These are phyloP conservation scores for Talaromyces sp. DNA, from an alignment of 2,329 filamentous ascomycete species.

Conservation along the genomic window DNA sequence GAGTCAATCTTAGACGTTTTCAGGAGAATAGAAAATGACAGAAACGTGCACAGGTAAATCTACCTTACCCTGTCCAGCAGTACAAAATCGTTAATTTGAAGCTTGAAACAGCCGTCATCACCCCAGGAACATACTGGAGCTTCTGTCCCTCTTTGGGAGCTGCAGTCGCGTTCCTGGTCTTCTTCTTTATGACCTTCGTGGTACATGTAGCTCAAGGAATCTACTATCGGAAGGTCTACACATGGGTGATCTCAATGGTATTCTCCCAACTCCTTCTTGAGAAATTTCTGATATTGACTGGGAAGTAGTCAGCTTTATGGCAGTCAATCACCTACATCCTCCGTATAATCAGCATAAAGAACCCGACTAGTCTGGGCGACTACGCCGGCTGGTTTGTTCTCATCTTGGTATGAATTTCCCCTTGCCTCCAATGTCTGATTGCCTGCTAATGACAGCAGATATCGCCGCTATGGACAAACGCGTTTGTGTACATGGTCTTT, in stretches of 20 bases:
- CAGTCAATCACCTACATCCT: slow-evolving; percentile 40
- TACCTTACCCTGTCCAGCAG: background rate
- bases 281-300: background rate
- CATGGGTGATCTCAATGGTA: slow-evolving; percentile 15
- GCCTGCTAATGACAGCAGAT: slow-evolving; percentile 30
- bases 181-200: slow-evolving; percentile 3
- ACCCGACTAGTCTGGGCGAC: slow-evolving; percentile 35
- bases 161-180: slow-evolving; percentile 10
- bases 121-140: slow-evolving; percentile 11
- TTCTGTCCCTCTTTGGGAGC: slow-evolving; percentile 12
- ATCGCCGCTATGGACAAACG: slow-evolving; percentile 41
- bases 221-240: slow-evolving; percentile 9
- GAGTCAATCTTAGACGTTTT: background rate
- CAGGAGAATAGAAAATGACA: background rate
- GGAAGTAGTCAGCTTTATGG: slow-evolving; percentile 19
- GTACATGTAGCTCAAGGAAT: slow-evolving; percentile 9
- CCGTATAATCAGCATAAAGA: slow-evolving; percentile 39
- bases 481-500: slow-evolving; percentile 48
- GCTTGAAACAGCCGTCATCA: slow-evolving; percentile 1
- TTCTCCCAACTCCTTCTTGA: background rate
- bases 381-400: slow-evolving; percentile 20
- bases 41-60: background rate
- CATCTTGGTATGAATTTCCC: background rate
- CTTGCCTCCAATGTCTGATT: background rate
- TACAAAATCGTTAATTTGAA: background rate